phyloP scores from a whole-genome alignment of 768 basidiomycete genomes.

The Atractiella rhizophila region DNA sequence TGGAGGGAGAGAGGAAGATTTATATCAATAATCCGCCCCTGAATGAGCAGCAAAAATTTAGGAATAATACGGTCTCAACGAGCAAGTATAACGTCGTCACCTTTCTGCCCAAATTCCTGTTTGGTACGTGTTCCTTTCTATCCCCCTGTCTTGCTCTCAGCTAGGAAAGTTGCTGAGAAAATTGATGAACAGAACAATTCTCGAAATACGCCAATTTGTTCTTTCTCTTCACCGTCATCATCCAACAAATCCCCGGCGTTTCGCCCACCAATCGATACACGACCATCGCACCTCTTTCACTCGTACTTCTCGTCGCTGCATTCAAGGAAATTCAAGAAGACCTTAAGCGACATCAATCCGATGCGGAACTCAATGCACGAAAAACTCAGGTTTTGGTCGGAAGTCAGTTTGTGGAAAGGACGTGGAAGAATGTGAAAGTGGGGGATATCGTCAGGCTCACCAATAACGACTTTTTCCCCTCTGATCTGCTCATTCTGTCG shows the following conservation, averaged over 20 bases:
- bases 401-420: constrained; percentile 39
- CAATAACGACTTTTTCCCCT: constrained; percentile 80
- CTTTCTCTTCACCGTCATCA: constrained; percentile 90
- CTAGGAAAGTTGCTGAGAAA: neutral
- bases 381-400: constrained; percentile 44
- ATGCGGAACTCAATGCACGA: constrained; percentile 68
- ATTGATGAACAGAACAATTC: constrained; percentile 14
- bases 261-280: constrained; percentile 90
- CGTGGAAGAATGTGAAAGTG: constrained; percentile 71
- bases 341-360: constrained; percentile 88
- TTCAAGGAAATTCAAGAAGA: constrained; percentile 93
- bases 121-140: constrained; percentile 32
- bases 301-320: constrained; percentile 75
- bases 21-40: constrained; percentile 49
- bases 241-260: constrained; percentile 92
- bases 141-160: neutral
- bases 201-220: constrained; percentile 80
- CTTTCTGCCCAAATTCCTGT: constrained; percentile 78
- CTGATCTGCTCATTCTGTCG: constrained; percentile 63
- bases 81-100: constrained; percentile 77
- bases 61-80: constrained; percentile 66
- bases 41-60: constrained; percentile 36
- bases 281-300: constrained; percentile 67
- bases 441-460: constrained; percentile 82
- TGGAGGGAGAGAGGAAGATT: constrained; percentile 53